A percentile compares a stretch with the other conserved stretches of the same genome.
phyloP scores from a whole-genome alignment of 148 eudicot genomes.

The Arctostaphylos glauca region DNA sequence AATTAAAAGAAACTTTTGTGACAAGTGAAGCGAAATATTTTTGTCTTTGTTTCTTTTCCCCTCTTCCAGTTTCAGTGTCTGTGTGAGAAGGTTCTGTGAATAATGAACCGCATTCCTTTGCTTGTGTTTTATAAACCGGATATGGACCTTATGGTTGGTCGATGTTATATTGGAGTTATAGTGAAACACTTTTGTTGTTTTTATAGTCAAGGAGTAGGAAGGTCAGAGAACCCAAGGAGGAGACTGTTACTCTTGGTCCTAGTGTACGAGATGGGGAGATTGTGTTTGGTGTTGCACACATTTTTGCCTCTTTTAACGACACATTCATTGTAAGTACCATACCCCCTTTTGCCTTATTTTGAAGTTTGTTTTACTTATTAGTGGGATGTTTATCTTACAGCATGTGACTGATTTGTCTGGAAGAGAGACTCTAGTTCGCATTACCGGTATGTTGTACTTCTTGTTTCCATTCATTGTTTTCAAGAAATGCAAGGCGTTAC shows the following conservation, averaged over 20 bases:
- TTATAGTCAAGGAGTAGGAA: conserved; percentile 38
- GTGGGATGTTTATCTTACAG: too few relatives aligned
- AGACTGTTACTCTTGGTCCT: conserved; percentile 16
- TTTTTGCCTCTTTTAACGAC: conserved; percentile 84
- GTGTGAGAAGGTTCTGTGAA: too few relatives aligned
- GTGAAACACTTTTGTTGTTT: neutral
- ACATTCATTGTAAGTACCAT: conserved; percentile 64
- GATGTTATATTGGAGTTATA: neutral
- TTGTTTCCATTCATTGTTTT: too few relatives aligned
- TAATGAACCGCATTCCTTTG: neutral
- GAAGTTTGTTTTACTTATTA: conserved; percentile 21
- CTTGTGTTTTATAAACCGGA: neutral
- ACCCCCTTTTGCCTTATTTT: too few relatives aligned
- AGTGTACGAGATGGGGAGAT: too few relatives aligned
- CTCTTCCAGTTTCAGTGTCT: conserved; percentile 15
- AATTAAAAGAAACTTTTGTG: neutral
- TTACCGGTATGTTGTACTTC: conserved; percentile 47
- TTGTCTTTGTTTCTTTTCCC: conserved; percentile 18
- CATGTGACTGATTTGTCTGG: conserved; percentile 85
- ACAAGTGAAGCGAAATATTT: neutral
- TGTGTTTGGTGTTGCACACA: conserved; percentile 5
- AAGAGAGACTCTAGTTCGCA: conserved; percentile 78
- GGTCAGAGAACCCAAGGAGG: conserved; percentile 81
- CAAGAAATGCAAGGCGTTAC: too few relatives aligned
- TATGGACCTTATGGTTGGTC: neutral